Conservation (phyloP, 2,329 filamentous ascomycete genomes). For the Aureobasidium zeae region DNA sequence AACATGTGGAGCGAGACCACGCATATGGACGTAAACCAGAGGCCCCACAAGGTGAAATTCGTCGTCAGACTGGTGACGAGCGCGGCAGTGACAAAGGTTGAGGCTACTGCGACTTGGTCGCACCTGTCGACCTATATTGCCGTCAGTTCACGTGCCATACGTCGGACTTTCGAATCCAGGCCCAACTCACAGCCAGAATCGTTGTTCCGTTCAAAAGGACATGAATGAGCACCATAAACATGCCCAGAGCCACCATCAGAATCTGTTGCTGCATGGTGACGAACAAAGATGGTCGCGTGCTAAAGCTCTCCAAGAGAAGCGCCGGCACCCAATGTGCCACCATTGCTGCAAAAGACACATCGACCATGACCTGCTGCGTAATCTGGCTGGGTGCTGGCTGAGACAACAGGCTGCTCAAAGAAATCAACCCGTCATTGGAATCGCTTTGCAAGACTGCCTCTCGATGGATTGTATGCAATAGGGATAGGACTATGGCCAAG, state of each 20-base stretch:
- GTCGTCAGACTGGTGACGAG: conserved; percentile 24
- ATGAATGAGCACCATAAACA: conserved; percentile 21
- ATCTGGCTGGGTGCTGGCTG: conserved; percentile 19
- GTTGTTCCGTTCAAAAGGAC: conserved; percentile 21
- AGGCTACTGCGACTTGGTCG: conserved; percentile 4
- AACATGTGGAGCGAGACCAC: conserved; percentile 22
- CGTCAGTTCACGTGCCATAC: conserved; percentile 8
- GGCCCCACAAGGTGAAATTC: conserved; percentile 22
- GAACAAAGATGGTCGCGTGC: conserved; percentile 21
- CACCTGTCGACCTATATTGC: conserved; percentile 7
- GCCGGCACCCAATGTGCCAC: conserved; percentile 22
- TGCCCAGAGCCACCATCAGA: conserved; percentile 19
- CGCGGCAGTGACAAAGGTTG: conserved; percentile 21
- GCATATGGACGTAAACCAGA: conserved; percentile 28
- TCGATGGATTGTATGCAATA: conserved; percentile 30
- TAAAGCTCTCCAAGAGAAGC: conserved; percentile 24
- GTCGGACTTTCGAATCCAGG: background rate
- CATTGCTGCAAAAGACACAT: conserved; percentile 25
- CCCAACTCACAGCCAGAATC: conserved; percentile 25
- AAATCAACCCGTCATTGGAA: conserved; percentile 27
- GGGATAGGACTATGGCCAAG: conserved; percentile 31
- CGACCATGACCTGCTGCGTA: conserved; percentile 19
- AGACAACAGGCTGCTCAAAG: conserved; percentile 28
- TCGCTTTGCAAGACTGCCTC: conserved; percentile 19
- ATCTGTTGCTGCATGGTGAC: conserved; percentile 21